Evolutionary conservation across 1,284 basidiomycete genomes (phyloP).

Genomic region (Peniophora sp.): DNA sequence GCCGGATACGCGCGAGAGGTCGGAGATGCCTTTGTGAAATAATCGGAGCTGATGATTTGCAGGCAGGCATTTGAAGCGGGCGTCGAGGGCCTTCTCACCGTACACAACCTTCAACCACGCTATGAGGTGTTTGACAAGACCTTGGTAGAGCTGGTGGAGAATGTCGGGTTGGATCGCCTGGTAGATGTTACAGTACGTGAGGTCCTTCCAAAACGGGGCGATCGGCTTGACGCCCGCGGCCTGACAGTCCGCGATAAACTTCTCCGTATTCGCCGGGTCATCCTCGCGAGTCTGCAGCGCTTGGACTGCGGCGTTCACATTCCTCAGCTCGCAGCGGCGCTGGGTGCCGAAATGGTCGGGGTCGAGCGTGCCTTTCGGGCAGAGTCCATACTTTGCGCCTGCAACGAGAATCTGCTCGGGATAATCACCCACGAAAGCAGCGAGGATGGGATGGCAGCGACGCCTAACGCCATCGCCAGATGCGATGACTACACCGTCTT

Average conservation of each 20-base stretch:
- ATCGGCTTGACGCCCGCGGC: not conserved
- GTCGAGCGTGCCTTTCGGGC: not conserved
- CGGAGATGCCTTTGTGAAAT: slow-evolving; percentile 19
- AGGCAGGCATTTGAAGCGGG: not conserved
- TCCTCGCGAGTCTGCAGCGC: no score
- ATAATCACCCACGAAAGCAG: slow-evolving; percentile 15
- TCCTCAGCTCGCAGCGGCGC: no score
- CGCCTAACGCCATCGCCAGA: slow-evolving; percentile 11
- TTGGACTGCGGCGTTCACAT: no score
- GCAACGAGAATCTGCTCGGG: slow-evolving; percentile 17
- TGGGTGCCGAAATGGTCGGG: no score
- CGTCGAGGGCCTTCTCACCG: not conserved
- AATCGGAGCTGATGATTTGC: not conserved
- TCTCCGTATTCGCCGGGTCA: no score
- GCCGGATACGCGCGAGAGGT: slow-evolving; percentile 5
- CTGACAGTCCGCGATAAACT: not conserved
- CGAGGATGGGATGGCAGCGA: slow-evolving; percentile 14
- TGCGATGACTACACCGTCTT: slow-evolving; percentile 10
- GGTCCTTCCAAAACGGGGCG: slow-evolving; percentile 24
- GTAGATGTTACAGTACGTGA: slow-evolving; percentile 22
- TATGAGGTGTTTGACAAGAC: slow-evolving; percentile 8
- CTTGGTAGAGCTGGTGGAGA: slow-evolving; percentile 26
- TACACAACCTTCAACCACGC: slow-evolving; percentile 2
- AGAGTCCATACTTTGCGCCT: slow-evolving; percentile 4
- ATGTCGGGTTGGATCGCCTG: slow-evolving; percentile 24